A percentile compares a stretch with the other conserved stretches of the same genome.
phyloP scores from a whole-genome alignment of 1,284 basidiomycete species.

The Moniliophthora roreri region DNA sequence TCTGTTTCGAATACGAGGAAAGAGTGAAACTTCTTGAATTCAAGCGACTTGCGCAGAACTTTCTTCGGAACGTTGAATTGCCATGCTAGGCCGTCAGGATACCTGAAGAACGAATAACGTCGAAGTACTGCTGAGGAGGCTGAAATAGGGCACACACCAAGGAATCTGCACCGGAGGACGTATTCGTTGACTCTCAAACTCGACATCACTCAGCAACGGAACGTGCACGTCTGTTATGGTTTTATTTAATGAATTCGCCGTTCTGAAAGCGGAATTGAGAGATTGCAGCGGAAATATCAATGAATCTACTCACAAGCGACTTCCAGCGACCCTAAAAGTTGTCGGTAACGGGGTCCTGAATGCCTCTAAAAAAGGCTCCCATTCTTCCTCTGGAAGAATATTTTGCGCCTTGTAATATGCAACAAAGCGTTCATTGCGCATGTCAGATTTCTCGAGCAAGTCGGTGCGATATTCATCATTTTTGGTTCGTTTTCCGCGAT shows the following conservation, averaged over 20 bases:
- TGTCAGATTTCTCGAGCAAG: slow-evolving; percentile 54
- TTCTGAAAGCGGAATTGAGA: slow-evolving; percentile 38
- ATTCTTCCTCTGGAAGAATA: slow-evolving; percentile 76
- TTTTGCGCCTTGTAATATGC: slow-evolving; percentile 78
- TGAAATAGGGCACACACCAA: slow-evolving; percentile 64
- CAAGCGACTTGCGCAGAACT: slow-evolving; percentile 86
- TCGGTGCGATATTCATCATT: slow-evolving; percentile 34
- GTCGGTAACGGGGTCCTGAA: slow-evolving; percentile 83
- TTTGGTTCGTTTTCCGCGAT: slow-evolving; percentile 8
- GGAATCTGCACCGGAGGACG: slow-evolving; percentile 83
- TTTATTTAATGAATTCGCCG: slow-evolving; percentile 71
- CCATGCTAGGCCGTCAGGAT: slow-evolving; percentile 94
- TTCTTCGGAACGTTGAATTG: slow-evolving; percentile 93
- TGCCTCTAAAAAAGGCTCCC: slow-evolving; percentile 72
- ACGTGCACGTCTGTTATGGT: slow-evolving; percentile 78
- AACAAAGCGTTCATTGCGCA: slow-evolving; percentile 74
- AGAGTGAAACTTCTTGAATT: slow-evolving; percentile 95
- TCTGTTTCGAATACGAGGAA: slow-evolving; percentile 99
- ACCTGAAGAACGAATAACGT: too few relatives aligned
- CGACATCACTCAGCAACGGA: slow-evolving; percentile 72
- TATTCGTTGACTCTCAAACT: slow-evolving; percentile 76
- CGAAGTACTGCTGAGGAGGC: too few relatives aligned
- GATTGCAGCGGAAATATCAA: background rate
- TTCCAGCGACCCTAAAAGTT: slow-evolving; percentile 92
- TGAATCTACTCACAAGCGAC: slow-evolving; percentile 65